Evolutionary conservation across 2,329 filamentous ascomycete species (phyloP).

Genomic region (Talaromyces islandicus): DNA sequence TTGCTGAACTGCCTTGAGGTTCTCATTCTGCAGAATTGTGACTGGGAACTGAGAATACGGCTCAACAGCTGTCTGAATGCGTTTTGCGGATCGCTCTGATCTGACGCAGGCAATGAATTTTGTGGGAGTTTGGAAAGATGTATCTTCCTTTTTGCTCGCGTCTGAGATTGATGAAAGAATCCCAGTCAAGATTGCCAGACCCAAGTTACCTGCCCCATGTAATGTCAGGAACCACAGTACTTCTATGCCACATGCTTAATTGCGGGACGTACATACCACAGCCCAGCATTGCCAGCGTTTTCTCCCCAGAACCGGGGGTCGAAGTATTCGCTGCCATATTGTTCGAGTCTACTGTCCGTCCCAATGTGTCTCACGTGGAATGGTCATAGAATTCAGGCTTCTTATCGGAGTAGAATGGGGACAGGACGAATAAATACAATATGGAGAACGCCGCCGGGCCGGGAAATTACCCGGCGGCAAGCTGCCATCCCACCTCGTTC

Average conservation of each 20-base stretch:
- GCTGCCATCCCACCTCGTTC: slow-evolving; percentile 16
- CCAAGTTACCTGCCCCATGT: slow-evolving; percentile 64
- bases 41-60: slow-evolving; percentile 55
- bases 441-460: background rate
- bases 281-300: slow-evolving; percentile 74
- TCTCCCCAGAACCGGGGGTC: slow-evolving; percentile 28
- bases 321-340: slow-evolving; percentile 8
- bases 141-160: slow-evolving; percentile 25
- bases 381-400: background rate
- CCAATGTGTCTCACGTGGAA: background rate
- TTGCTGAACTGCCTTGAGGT: slow-evolving; percentile 59
- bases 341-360: background rate
- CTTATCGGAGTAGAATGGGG: background rate
- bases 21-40: slow-evolving; percentile 64
- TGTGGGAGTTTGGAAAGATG: slow-evolving; percentile 53
- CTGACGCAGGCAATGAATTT: slow-evolving; percentile 78
- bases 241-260: slow-evolving; percentile 59
- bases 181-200: slow-evolving; percentile 75
- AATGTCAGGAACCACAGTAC: background rate
- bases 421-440: background rate
- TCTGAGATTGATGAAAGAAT: slow-evolving; percentile 65
- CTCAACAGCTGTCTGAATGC: slow-evolving; percentile 60
- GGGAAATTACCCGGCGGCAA: slow-evolving; percentile 8
- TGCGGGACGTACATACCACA: slow-evolving; percentile 56
- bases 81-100: slow-evolving; percentile 61